phyloP scores from a whole-genome alignment of 169 alveolate species.

The Eimeria sp. region DNA sequence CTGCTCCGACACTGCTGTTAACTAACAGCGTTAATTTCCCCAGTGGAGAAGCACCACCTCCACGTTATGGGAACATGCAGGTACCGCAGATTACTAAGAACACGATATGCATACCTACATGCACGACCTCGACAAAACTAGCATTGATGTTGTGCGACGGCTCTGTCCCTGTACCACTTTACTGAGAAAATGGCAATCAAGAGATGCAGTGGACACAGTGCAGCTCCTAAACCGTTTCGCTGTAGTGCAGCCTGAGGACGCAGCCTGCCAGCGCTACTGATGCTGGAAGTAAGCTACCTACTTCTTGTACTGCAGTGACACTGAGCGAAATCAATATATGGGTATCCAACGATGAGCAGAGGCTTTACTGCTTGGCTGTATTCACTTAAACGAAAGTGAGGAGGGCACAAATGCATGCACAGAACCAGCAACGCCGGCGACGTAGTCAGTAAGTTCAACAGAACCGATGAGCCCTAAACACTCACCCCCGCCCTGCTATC shows the following conservation, averaged over 20 bases:
- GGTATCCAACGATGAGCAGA: not conserved
- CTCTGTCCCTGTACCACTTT: not conserved
- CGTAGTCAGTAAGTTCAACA: not conserved
- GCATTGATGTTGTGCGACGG: not conserved
- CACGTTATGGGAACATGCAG: too few relatives aligned
- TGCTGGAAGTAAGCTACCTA: not conserved
- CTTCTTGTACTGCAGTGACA: not conserved
- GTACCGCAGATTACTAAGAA: not conserved
- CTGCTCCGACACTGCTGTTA: too few relatives aligned
- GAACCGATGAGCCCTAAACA: not conserved
- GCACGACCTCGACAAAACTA: too few relatives aligned
- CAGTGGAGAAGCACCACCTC: too few relatives aligned
- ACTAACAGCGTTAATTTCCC: too few relatives aligned
- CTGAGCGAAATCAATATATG: not conserved
- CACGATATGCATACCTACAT: too few relatives aligned
- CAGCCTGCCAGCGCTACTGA: not conserved
- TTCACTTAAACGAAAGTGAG: not conserved
- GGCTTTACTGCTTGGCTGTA: not conserved
- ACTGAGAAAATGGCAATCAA: not conserved
- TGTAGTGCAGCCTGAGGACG: not conserved
- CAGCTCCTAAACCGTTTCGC: not conserved
- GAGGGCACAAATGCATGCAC: not conserved
- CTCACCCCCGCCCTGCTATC: not conserved
- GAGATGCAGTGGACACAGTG: not conserved
- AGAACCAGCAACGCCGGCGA: not conserved